phyloP scores from a whole-genome alignment of 441 rosid genomes.

The Eutrema salsugineum region DNA sequence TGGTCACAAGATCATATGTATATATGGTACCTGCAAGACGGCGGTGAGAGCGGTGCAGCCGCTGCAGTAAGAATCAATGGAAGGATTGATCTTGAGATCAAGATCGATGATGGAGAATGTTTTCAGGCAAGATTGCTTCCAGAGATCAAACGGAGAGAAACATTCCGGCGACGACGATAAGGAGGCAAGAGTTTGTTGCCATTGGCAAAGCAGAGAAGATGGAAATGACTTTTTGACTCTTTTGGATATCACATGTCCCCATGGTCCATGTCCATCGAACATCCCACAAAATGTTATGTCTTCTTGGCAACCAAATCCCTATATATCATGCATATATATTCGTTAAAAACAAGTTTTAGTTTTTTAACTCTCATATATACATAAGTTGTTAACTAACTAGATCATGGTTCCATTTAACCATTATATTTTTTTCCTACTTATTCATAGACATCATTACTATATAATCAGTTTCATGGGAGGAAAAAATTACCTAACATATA shows the following conservation, averaged over 20 bases:
- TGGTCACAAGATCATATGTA: not conserved
- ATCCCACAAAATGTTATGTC: slow-evolving; percentile 84
- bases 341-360: not conserved
- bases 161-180: slow-evolving; percentile 37
- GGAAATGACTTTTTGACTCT: slow-evolving; percentile 57
- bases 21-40: slow-evolving; percentile 60
- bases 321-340: not conserved
- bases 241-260: slow-evolving; percentile 83
- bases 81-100: slow-evolving; percentile 61
- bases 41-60: slow-evolving; percentile 79
- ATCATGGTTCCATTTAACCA: not conserved
- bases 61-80: slow-evolving; percentile 63
- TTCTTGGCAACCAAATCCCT: slow-evolving; percentile 94
- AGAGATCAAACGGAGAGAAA: slow-evolving; percentile 48
- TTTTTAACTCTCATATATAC: not conserved
- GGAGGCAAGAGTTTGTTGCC: slow-evolving; percentile 63
- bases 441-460: not conserved
- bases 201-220: slow-evolving; percentile 61
- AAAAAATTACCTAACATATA: slow-evolving; percentile 14
- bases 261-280: slow-evolving; percentile 94
- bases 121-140: slow-evolving; percentile 75
- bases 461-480: not conserved
- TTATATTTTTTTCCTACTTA: not conserved
- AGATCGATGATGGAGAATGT: slow-evolving; percentile 63
- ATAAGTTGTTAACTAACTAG: not conserved